phyloP scores from a whole-genome alignment of 768 basidiomycete species.

The Serendipita vermifera region DNA sequence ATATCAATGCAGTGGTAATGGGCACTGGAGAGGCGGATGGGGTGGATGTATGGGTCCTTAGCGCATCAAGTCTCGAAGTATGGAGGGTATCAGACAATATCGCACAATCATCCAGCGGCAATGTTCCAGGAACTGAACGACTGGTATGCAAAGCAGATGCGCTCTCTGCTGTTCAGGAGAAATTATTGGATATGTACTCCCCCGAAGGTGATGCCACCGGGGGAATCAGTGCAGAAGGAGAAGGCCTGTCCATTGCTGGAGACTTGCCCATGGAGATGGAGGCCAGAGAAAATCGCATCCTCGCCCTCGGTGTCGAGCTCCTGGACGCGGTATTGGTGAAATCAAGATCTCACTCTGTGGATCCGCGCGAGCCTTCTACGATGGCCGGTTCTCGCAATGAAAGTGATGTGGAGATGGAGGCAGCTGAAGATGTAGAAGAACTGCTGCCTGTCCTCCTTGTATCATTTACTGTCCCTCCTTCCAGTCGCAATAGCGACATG shows the following conservation, averaged over 20 bases:
- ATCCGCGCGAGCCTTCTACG: background rate
- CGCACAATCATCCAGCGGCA: background rate
- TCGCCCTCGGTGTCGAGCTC: conserved; percentile 50
- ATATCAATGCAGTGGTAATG: conserved; percentile 26
- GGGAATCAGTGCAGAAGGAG: conserved; percentile 43
- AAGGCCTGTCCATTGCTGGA: conserved; percentile 33
- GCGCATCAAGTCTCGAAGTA: conserved; percentile 52
- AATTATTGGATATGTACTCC: conserved; percentile 9
- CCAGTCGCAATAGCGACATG: background rate
- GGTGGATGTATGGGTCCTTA: conserved; percentile 51
- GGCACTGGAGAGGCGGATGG: conserved; percentile 35
- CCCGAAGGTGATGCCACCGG: conserved; percentile 24
- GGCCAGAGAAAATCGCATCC: conserved; percentile 31
- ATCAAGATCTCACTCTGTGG: background rate
- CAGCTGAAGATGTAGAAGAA: background rate
- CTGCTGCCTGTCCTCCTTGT: background rate
- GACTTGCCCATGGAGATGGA: conserved; percentile 32
- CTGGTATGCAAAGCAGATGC: background rate
- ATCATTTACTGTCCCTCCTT: background rate
- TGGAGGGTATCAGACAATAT: conserved; percentile 44
- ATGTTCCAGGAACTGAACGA: background rate
- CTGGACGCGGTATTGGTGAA: conserved; percentile 52
- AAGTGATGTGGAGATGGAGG: background rate
- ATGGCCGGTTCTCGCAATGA: background rate
- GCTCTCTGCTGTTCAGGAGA: background rate